A percentile compares a stretch with the other conserved stretches of the same genome.
Conservation (phyloP, 163 green algal species). For the Chlorella variabilis region DNA sequence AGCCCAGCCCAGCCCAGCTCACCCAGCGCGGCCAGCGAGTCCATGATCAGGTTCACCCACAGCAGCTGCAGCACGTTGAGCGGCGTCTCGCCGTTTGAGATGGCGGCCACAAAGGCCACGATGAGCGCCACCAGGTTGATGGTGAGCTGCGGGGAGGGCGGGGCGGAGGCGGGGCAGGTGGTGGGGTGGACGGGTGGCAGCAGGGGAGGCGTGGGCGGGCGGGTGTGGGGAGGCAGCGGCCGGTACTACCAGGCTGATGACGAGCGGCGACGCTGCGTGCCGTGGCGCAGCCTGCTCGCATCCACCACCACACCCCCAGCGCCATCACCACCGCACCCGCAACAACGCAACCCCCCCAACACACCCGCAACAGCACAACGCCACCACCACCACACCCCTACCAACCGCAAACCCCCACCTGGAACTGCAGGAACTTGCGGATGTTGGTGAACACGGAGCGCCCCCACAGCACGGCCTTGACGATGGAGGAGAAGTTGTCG, state of each 20-base stretch:
- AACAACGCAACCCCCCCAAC: no score
- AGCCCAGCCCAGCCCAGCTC: slow-evolving; percentile 6
- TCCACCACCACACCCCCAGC: no score
- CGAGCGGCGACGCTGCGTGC: no score
- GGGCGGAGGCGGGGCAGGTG: no score
- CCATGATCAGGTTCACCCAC: slow-evolving; percentile 99
- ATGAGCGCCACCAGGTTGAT: slow-evolving; percentile 97
- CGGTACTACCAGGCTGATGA: no score
- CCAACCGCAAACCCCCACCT: background rate
- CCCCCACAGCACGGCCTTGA: slow-evolving; percentile 95
- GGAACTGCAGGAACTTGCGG: slow-evolving; percentile 88
- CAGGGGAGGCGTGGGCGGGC: no score
- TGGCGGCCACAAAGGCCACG: slow-evolving; percentile 91
- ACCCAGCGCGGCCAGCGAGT: slow-evolving; percentile 91
- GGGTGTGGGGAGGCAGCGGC: no score
- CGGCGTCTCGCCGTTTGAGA: slow-evolving; percentile 85
- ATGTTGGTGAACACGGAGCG: slow-evolving; percentile 97
- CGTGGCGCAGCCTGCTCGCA: no score
- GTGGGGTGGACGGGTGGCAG: no score
- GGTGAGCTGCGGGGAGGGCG: slow-evolving; percentile 77
- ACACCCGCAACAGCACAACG: no score
- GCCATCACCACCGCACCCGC: no score
- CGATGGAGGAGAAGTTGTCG: slow-evolving; percentile 98
- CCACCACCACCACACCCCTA: no score
- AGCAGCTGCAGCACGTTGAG: slow-evolving; percentile 97